phyloP scores from a whole-genome alignment of 495 filamentous ascomycete species.

The Penicillium desertorum region DNA sequence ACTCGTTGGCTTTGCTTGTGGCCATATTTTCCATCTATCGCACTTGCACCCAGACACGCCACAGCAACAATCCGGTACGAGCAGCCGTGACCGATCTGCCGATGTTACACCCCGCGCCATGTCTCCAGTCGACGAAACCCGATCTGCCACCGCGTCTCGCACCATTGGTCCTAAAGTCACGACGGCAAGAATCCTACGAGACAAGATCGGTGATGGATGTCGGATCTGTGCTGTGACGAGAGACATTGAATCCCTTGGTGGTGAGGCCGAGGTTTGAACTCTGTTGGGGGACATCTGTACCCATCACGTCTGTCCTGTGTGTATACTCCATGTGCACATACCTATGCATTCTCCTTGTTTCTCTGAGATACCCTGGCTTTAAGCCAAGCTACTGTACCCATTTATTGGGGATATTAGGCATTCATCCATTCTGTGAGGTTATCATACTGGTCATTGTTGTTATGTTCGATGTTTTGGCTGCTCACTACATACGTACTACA shows the following conservation, averaged over 20 bases:
- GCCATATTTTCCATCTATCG: slow-evolving; percentile 84
- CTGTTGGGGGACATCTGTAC: not conserved
- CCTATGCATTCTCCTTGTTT: slow-evolving; percentile 11
- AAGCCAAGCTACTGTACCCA: slow-evolving; percentile 1
- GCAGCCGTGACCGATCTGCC: slow-evolving; percentile 17
- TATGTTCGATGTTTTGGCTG: not conserved
- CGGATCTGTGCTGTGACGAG: slow-evolving; percentile 57
- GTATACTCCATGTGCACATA: slow-evolving; percentile 17
- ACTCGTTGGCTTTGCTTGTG: slow-evolving; percentile 87
- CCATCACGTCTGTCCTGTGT: slow-evolving; percentile 3
- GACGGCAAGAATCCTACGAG: slow-evolving; percentile 74
- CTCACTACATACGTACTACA: not conserved
- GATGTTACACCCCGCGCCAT: slow-evolving; percentile 35
- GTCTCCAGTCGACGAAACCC: slow-evolving; percentile 23
- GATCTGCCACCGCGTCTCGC: slow-evolving; percentile 42
- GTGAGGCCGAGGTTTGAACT: slow-evolving; percentile 19
- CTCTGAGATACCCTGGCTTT: slow-evolving; percentile 14
- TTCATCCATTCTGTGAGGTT: not conserved
- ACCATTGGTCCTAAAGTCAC: slow-evolving; percentile 86
- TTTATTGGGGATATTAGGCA: slow-evolving; percentile 3
- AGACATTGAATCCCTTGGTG: slow-evolving; percentile 40
- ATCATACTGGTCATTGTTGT: not conserved
- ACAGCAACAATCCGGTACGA: slow-evolving; percentile 25
- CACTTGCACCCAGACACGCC: slow-evolving; percentile 61
- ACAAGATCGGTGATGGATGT: slow-evolving; percentile 69